Base-by-base conservation (phyloP, 2,329 filamentous ascomycete genomes). In the Cytospora leucostoma region DNA sequence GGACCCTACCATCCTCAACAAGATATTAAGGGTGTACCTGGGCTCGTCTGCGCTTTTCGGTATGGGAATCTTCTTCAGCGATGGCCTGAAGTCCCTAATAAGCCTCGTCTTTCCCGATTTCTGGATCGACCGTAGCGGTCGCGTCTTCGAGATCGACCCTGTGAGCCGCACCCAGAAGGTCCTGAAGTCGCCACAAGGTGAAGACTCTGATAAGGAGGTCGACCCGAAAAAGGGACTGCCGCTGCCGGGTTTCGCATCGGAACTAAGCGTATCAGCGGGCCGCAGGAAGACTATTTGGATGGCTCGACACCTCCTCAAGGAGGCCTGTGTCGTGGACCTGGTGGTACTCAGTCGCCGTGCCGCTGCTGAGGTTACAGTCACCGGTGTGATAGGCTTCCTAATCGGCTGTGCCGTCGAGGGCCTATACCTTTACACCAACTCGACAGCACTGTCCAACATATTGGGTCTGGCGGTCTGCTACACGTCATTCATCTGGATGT, bases 401-500 rank as follows among this genome's bases (percentile, higher is more conserved):
- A 67, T 85, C 56, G 83, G 86, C 1, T 70, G 88, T 11, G 74
- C 78, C 17, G 80, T 83, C 7, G 80, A 83, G 1, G 78, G 88
- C 21, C 74, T 81, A 7, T 94, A 93, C 75, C 88, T 91, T 70
- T 89, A 88, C 76, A 91, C 78, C 1, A 73, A 75, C 1, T 81
- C 80, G 59, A 72, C 74, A 0, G 67, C 86, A 69, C 76, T 97
- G 44, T 94, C 92, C 53, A 98, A 98, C 72, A 78, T 96, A 40
- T 84, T 97, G 70, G 93, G 92, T 0, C 92, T 94, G 68, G 90
- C 89, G 7, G 92, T 97, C 77, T 93, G 89, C 68, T 97, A 98
- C 71, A 85, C 86, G 8, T 87, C 91, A 4, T 82, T 97, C 61
- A 86, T 94, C 70, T 78, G 96, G 59, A 86, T 98, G 79, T 96